phyloP scores from a whole-genome alignment of 768 basidiomycete genomes.

The Aureoboletus auriporus region DNA sequence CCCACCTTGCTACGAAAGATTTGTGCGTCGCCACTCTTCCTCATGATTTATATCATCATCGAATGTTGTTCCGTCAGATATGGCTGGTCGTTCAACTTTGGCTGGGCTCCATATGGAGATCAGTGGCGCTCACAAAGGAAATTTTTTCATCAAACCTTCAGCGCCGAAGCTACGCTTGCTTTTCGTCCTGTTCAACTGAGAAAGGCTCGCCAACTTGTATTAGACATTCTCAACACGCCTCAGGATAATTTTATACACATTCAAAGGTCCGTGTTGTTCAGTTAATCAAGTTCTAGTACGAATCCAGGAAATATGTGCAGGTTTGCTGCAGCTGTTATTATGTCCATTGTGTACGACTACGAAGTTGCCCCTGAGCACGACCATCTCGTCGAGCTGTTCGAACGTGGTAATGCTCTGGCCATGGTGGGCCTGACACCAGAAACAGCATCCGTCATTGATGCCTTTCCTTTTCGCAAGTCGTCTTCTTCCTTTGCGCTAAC shows the following conservation, averaged over 20 bases:
- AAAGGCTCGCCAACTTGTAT: constrained; percentile 15
- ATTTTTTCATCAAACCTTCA: constrained; percentile 22
- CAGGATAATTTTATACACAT: constrained; percentile 2
- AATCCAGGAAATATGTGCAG: constrained; percentile 11
- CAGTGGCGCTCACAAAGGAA: constrained; percentile 22
- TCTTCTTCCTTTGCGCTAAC: too few species aligned
- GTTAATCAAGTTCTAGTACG: not conserved
- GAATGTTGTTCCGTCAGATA: constrained; percentile 11
- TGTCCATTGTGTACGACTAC: constrained; percentile 40
- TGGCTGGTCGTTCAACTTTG: constrained; percentile 19
- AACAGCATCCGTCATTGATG: constrained; percentile 8
- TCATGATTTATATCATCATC: too few species aligned
- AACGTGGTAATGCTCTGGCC: constrained; percentile 25
- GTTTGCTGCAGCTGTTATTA: constrained; percentile 32
- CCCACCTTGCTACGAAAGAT: constrained; percentile 11
- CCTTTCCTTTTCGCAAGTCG: constrained; percentile 23
- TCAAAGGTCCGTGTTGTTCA: constrained; percentile 2
- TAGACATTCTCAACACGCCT: constrained; percentile 11
- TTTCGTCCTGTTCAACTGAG: constrained; percentile 16
- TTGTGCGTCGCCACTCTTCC: constrained; percentile 5
- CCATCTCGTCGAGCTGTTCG: constrained; percentile 35
- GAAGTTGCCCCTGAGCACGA: constrained; percentile 33
- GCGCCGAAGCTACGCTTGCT: constrained; percentile 9
- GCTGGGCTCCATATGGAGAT: constrained; percentile 17
- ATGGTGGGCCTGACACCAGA: constrained; percentile 16